These are phyloP conservation scores for Rhizophora mangle DNA, from an alignment of 345 rosid genomes.

Conservation along the genomic window DNA sequence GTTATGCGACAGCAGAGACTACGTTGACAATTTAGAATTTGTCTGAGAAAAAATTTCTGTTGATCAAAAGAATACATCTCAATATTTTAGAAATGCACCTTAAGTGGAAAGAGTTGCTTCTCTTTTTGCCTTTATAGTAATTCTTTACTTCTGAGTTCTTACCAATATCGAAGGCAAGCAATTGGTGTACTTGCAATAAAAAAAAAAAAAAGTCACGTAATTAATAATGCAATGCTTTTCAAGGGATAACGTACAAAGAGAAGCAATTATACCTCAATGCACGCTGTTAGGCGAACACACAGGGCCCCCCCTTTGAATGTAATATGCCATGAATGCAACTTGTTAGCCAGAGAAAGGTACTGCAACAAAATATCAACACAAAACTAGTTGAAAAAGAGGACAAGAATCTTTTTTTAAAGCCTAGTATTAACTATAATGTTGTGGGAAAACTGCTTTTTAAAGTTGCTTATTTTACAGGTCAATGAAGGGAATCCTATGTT, in stretches of 20 bases:
- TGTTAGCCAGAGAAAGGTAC: not conserved
- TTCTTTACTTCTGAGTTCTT: no score
- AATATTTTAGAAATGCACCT: no score
- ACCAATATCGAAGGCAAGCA: no score
- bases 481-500: conserved; percentile 24
- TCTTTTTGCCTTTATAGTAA: no score
- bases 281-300: not conserved
- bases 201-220: no score
- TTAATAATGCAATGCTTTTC: not conserved
- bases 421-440: conserved; percentile 1
- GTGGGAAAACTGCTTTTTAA: not conserved
- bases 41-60: no score
- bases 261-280: conserved; percentile 8
- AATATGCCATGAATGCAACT: not conserved
- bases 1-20: no score
- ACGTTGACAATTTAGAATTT: no score
- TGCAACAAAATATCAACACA: not conserved
- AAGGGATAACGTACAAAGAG: conserved; percentile 12
- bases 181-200: no score
- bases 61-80: no score
- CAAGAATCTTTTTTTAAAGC: conserved; percentile 24
- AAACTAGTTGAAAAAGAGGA: conserved; percentile 13
- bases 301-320: not conserved
- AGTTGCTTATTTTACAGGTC: conserved; percentile 12
- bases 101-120: no score